Evolutionary conservation across 768 basidiomycete genomes (phyloP), one percentile per base, ranked within the genome.

Genomic region (Lepiota brunneoincarnata): DNA sequence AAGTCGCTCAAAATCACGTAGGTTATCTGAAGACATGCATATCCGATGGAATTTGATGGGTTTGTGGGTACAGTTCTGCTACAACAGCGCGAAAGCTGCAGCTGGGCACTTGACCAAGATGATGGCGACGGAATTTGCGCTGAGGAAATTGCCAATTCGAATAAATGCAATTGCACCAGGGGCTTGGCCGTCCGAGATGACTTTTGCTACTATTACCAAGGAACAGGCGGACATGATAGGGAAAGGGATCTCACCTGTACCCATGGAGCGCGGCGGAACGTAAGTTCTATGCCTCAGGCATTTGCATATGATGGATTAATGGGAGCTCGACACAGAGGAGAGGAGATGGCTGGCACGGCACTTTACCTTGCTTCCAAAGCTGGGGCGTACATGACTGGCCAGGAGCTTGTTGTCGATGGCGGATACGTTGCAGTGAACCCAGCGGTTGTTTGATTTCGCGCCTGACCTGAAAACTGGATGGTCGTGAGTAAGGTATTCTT

Each of bases 51-150:
- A 36, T 49, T 10, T 58, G 14, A 18, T 40, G 18, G 10, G 15
- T 14, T n/a, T 36, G 17, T 18, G 17, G 37, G 15, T 49, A 15
- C 61, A 92, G 90, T 91, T 91, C 64, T 81, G 79, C 24, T 92
- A 92, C 67, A 92, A 92, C 67, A 87, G 86, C 60, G 74, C 86
- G 6, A 92, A 92, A 65, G 88, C 87, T 0, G 91, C 88, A 2
- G 83, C 82, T 4, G 78, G 85, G 11, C 89, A 91, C 58, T 70
- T 92, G n/a, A 88, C 88, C 9, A 84, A 75, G 68, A 79, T 91
- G 80, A 68, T 92, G 46, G 72, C 89, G 1, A 89, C 89, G 1
- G 90, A 91, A 61, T 75, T 90, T 49, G 85, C 84, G 3, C 70
- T 91, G 51, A 84, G 86, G 63, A 75, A 75, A 21, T 76, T 87